Conservation (phyloP, 2,329 filamentous ascomycete species). For the Capronia coronata region DNA sequence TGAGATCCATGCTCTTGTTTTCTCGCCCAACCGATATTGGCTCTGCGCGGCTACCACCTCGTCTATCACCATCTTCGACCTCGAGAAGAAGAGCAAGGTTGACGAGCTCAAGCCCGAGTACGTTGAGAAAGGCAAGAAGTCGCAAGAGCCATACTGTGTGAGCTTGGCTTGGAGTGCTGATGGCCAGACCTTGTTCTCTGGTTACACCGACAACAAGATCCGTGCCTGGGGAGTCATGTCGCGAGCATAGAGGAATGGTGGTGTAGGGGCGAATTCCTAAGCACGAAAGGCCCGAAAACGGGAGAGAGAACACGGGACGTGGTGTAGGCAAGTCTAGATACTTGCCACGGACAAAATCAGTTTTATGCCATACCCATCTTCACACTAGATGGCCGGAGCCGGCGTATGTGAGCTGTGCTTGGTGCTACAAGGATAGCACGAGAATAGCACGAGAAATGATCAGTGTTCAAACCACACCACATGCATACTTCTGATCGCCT, state of each 20-base stretch:
- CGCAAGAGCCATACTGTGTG: slow-evolving; percentile 96
- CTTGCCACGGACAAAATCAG: slow-evolving; percentile 3
- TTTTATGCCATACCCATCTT: slow-evolving; percentile 19
- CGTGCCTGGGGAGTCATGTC: slow-evolving; percentile 97
- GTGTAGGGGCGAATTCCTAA: background rate
- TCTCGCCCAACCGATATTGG: slow-evolving; percentile 99
- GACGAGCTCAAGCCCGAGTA: slow-evolving; percentile 95
- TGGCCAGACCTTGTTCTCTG: slow-evolving; percentile 97
- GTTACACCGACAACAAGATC: slow-evolving; percentile 99
- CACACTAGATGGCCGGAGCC: slow-evolving; percentile 17
- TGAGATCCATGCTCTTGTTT: slow-evolving; percentile 99
- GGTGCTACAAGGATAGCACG: slow-evolving; percentile 6
- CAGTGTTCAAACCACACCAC: slow-evolving; percentile 11
- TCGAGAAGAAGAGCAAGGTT: slow-evolving; percentile 97
- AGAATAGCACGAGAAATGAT: slow-evolving; percentile 19
- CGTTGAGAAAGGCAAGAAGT: slow-evolving; percentile 95
- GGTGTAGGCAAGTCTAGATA: background rate
- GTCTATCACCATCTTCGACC: slow-evolving; percentile 99
- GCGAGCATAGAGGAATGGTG: slow-evolving; percentile 56
- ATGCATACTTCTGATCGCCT: background rate
- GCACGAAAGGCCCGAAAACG: background rate
- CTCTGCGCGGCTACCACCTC: slow-evolving; percentile 94
- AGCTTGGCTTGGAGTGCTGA: slow-evolving; percentile 96
- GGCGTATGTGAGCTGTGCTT: slow-evolving; percentile 18
- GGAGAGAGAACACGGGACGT: background rate